A percentile compares a stretch with the other conserved stretches of the same genome.
These are phyloP conservation scores for Phialophora chinensis DNA, from an alignment of 2,329 filamentous ascomycete species.

Conservation along the genomic window DNA sequence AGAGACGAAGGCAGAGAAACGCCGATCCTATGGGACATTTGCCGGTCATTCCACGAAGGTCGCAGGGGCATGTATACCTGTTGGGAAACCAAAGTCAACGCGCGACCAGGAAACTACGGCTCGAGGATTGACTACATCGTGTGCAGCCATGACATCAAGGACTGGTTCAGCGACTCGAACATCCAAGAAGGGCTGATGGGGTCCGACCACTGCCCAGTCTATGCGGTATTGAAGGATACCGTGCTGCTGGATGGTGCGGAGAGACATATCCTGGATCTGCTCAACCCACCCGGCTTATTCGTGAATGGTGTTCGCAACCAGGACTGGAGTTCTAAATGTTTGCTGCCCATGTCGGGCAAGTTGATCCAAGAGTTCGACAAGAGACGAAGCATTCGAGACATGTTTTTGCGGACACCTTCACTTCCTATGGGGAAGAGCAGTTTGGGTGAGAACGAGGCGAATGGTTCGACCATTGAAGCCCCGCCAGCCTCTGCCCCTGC, in stretches of 20 bases:
- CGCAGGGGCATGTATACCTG: conserved; percentile 93
- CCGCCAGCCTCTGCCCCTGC: neutral
- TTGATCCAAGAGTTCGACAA: conserved; percentile 78
- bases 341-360: conserved; percentile 77
- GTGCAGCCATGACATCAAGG: conserved; percentile 79
- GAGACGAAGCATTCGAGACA: conserved; percentile 69
- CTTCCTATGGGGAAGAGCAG: neutral
- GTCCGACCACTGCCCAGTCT: conserved; percentile 96
- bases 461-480: neutral
- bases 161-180: conserved; percentile 79
- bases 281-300: conserved; percentile 80
- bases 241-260: conserved; percentile 60
- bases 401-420: conserved; percentile 70
- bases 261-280: conserved; percentile 68
- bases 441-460: neutral
- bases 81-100: conserved; percentile 94
- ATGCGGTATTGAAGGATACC: conserved; percentile 70
- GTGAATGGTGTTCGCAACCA: conserved; percentile 65
- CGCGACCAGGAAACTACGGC: conserved; percentile 92
- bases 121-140: conserved; percentile 87
- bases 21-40: conserved; percentile 80
- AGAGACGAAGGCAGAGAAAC: conserved; percentile 72
- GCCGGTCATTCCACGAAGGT: conserved; percentile 78
- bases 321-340: conserved; percentile 70
- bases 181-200: conserved; percentile 94